Conservation (phyloP, 2,329 filamentous ascomycete species). For the Talaromyces sp. region DNA sequence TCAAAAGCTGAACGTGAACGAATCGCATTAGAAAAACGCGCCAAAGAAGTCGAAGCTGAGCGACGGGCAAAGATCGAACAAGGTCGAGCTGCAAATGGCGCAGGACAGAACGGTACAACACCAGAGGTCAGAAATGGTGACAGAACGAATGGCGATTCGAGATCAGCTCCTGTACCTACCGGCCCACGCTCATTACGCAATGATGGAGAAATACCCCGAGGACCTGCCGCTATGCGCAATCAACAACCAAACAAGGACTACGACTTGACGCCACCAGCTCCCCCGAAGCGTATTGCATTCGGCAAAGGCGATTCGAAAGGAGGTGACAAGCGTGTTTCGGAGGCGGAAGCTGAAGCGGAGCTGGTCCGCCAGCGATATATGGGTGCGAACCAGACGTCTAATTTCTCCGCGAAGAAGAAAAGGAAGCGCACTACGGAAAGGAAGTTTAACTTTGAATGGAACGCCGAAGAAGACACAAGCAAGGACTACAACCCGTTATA, state of each 20-base stretch:
- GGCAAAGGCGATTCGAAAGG: slow-evolving; percentile 38
- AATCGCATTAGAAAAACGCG: slow-evolving; percentile 72
- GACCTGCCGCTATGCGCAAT: slow-evolving; percentile 50
- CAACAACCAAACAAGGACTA: slow-evolving; percentile 43
- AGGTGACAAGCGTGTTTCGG: slow-evolving; percentile 41
- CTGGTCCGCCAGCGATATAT: slow-evolving; percentile 81
- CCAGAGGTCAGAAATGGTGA: slow-evolving; percentile 24
- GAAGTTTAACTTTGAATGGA: slow-evolving; percentile 99
- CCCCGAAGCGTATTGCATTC: slow-evolving; percentile 31
- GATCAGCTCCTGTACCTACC: slow-evolving; percentile 56
- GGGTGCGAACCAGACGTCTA: slow-evolving; percentile 84
- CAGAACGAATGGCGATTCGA: slow-evolving; percentile 1
- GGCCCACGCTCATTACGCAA: slow-evolving; percentile 68
- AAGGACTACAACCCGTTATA: slow-evolving; percentile 80
- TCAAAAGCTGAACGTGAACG: slow-evolving; percentile 79
- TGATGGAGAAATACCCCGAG: slow-evolving; percentile 45
- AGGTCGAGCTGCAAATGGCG: slow-evolving; percentile 23
- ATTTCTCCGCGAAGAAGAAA: slow-evolving; percentile 94
- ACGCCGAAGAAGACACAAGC: slow-evolving; percentile 88
- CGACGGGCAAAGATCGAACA: slow-evolving; percentile 48
- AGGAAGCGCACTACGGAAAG: slow-evolving; percentile 86
- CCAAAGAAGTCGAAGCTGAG: slow-evolving; percentile 67
- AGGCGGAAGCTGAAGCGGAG: slow-evolving; percentile 66
- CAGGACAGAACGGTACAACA: slow-evolving; percentile 26
- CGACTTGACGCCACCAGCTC: slow-evolving; percentile 54